These are phyloP conservation scores for Aspergillus alliaceus DNA, from an alignment of 2,329 filamentous ascomycete species.

Conservation along the genomic window DNA sequence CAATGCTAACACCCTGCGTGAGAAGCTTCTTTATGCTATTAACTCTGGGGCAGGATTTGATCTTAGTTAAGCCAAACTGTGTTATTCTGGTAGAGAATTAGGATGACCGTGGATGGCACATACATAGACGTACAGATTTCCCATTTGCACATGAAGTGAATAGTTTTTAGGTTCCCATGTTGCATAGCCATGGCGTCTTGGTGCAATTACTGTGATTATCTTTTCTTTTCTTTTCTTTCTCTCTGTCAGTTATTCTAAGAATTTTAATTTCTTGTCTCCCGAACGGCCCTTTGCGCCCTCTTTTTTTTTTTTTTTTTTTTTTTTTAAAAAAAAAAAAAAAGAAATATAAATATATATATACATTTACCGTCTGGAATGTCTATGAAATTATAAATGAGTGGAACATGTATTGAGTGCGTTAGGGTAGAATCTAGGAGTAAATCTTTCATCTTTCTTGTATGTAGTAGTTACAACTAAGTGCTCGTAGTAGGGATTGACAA, in stretches of 20 bases:
- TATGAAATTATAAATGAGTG: too few relatives aligned
- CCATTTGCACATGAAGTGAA: neutral
- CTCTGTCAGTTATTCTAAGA: too few relatives aligned
- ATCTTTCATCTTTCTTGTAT: too few relatives aligned
- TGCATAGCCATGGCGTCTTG: conserved; percentile 33
- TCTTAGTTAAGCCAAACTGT: conserved; percentile 44
- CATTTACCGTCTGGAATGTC: too few relatives aligned
- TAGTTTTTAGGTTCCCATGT: conserved; percentile 12
- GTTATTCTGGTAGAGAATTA: neutral
- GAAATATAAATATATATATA: too few relatives aligned
- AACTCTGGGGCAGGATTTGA: conserved; percentile 92
- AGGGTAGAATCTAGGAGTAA: too few relatives aligned
- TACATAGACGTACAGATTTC: neutral
- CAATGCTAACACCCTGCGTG: conserved; percentile 63
- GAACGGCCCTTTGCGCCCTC: neutral
- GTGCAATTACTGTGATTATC: neutral
- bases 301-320: too few relatives aligned
- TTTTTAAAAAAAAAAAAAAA: too few relatives aligned
- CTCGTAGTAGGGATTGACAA: too few relatives aligned
- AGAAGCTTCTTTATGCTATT: conserved; percentile 86
- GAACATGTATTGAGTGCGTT: too few relatives aligned
- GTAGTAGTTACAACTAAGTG: too few relatives aligned
- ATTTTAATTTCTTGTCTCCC: too few relatives aligned
- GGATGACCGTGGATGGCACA: neutral
- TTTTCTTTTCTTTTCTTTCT: neutral